A percentile compares a stretch with the other conserved stretches of the same genome.
Conservation (phyloP, 1,139 yeast genomes). For the Zygoascus sp. region DNA sequence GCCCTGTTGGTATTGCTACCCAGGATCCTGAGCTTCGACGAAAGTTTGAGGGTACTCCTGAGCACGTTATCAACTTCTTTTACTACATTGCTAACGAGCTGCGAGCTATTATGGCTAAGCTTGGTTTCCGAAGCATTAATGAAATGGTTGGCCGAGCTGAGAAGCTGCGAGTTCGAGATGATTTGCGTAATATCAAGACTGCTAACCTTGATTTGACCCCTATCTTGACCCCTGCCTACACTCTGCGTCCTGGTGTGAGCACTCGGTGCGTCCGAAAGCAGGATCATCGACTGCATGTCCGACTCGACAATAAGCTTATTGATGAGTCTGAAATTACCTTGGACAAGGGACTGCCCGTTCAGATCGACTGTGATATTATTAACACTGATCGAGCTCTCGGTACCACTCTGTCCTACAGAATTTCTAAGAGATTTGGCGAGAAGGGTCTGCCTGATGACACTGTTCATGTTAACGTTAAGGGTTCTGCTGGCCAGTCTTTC, state of each 20-base stretch:
- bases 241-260: constrained; percentile 96
- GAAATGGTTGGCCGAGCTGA: constrained; percentile 99
- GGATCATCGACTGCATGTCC: constrained; percentile 87
- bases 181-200: constrained; percentile 81
- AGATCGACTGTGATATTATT: constrained; percentile 85
- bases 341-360: constrained; percentile 91
- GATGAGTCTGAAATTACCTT: constrained; percentile 93
- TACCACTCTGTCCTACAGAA: constrained; percentile 87
- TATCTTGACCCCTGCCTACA: constrained; percentile 92
- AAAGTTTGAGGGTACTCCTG: constrained; percentile 95
- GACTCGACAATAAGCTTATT: constrained; percentile 90
- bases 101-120: constrained; percentile 85
- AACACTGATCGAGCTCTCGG: constrained; percentile 97
- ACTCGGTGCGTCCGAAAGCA: constrained; percentile 90
- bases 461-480: constrained; percentile 82
- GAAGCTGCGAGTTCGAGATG: constrained; percentile 78
- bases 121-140: constrained; percentile 91
- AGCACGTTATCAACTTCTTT: constrained; percentile 96
- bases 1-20: constrained; percentile 98
- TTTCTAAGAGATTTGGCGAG: constrained; percentile 91
- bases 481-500: constrained; percentile 97
- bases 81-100: constrained; percentile 91
- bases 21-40: constrained; percentile 92
- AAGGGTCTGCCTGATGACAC: constrained; percentile 93
- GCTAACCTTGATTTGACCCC: constrained; percentile 90